A percentile compares a stretch with the other conserved stretches of the same genome.
phyloP scores from a whole-genome alignment of 768 basidiomycete species.

The Boletellus sp. region DNA sequence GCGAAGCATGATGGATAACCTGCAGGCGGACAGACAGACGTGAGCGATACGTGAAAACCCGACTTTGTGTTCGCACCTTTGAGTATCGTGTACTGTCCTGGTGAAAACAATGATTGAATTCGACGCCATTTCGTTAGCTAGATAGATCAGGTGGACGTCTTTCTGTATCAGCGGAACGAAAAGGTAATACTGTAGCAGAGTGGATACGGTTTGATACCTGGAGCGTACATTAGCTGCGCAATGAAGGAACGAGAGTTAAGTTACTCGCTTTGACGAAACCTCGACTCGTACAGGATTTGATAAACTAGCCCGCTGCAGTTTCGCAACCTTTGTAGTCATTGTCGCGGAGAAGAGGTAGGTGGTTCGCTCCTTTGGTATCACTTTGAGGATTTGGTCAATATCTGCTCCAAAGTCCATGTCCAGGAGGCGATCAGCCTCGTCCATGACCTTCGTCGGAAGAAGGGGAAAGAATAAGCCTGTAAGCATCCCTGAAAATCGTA shows the following conservation, averaged over 20 bases:
- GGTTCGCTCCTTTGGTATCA: conserved; percentile 89
- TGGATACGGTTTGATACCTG: conserved; percentile 96
- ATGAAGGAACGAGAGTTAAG: background rate
- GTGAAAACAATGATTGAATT: conserved; percentile 97
- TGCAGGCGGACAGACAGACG: conserved; percentile 22
- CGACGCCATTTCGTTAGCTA: conserved; percentile 84
- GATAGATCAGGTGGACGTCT: conserved; percentile 85
- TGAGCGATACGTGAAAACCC: background rate
- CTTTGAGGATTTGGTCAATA: conserved; percentile 94
- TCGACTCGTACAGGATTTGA: conserved; percentile 92
- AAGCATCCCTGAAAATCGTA: background rate
- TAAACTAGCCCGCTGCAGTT: conserved; percentile 91
- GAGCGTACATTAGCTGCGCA: conserved; percentile 1
- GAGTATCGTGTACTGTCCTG: conserved; percentile 90
- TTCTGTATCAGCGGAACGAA: conserved; percentile 90
- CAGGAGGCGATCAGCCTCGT: conserved; percentile 92
- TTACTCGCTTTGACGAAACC: conserved; percentile 82
- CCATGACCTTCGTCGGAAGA: conserved; percentile 66
- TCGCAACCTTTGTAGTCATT: conserved; percentile 98
- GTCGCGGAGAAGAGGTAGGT: conserved; percentile 98
- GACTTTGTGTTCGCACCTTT: conserved; percentile 45
- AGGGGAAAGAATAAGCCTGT: background rate
- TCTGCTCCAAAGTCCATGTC: conserved; percentile 96
- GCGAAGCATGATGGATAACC: conserved; percentile 85
- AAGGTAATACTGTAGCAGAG: conserved; percentile 92